Conservation (phyloP, 306 rosid genomes). For the Dalbergia cultrata region DNA sequence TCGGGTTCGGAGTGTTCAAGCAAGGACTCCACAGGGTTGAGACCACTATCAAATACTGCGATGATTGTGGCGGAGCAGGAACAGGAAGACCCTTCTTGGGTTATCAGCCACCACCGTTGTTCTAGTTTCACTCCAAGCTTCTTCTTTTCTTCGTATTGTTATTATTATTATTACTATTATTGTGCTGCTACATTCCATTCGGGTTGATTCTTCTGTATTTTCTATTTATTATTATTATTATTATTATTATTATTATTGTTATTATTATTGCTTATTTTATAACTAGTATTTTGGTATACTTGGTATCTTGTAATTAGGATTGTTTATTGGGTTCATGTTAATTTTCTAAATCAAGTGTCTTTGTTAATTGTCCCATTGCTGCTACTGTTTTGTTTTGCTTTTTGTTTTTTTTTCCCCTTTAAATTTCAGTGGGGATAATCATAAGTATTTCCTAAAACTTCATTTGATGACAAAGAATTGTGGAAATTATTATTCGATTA, state of each 20-base stretch:
- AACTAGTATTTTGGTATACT: too few species aligned
- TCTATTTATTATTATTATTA: too few species aligned
- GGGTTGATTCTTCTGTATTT: conserved; percentile 2
- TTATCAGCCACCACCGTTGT: conserved; percentile 54
- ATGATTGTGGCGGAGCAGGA: conserved; percentile 49
- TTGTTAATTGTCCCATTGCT: not conserved
- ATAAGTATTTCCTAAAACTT: too few species aligned
- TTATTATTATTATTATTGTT: too few species aligned
- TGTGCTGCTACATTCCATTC: not conserved
- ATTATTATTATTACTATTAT: not conserved
- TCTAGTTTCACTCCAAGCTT: conserved; percentile 18
- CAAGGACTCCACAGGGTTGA: conserved; percentile 77
- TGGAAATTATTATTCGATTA: too few species aligned
- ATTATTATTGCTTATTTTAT: too few species aligned
- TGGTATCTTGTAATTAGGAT: conserved; percentile 23
- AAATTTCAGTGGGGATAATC: too few species aligned
- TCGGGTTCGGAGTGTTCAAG: conserved; percentile 86
- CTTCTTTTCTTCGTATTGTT: not conserved
- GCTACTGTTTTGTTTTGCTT: not conserved
- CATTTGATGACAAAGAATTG: too few species aligned
- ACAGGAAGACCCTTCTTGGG: conserved; percentile 61
- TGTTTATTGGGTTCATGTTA: conserved; percentile 32
- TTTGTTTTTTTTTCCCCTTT: not conserved
- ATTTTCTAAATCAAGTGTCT: not conserved
- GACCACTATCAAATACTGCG: conserved; percentile 58